Base-by-base conservation (phyloP, 148 eudicot species). In the Fagopyrum esculentum region DNA sequence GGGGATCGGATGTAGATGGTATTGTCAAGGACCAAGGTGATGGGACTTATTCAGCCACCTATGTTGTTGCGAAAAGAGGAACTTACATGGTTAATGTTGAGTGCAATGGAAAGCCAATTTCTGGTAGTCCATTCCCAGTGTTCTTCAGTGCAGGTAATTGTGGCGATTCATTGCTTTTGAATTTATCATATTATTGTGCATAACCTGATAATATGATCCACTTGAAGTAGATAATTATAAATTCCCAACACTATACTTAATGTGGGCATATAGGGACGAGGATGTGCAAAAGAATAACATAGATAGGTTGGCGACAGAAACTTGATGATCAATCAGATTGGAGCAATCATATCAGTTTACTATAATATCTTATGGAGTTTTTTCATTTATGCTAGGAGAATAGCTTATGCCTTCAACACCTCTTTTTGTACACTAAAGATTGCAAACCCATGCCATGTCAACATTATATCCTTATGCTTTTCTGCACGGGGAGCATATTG, bases 101-200 rank as follows among this genome's bases (percentile, higher is more conserved):
- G 83, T 95, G 98, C 71, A 89, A 90, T 80, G 97, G 96, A 75
- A 89, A 78, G 80, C 77, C 97, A 16, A 89, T 92, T 30, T 87
- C 84, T 89, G 98, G 98, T 46, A 95, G 97, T 79, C 98, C 97
- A 10, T 95, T 95, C 69, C 98, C 98, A 6, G 98, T 92, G 64
- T 95, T 91, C 77, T 95, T 95, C 82, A 92, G 98, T 83, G 86
- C 94, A 82, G 98, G 98, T 95, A 85, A 52, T 66, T 74, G 3
- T 51, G 40, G 46, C 40, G 17, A 40, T 40, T 40, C 9, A 66
- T 66, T 43, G 13, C 46, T 66, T 9, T 17, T 66, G 17, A 40
- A 66, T 13, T 40, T 40, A 40, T 66, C 47, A 40, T 40, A 1
- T 29, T 17, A 66, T 13, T 43, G 17, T 40, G 71, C 19, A 43